Evolutionary conservation across 192 early-diverging fungal genomes (phyloP), one percentile per base, ranked within the genome.

Genomic region (Fimicolochytrium jonesii): DNA sequence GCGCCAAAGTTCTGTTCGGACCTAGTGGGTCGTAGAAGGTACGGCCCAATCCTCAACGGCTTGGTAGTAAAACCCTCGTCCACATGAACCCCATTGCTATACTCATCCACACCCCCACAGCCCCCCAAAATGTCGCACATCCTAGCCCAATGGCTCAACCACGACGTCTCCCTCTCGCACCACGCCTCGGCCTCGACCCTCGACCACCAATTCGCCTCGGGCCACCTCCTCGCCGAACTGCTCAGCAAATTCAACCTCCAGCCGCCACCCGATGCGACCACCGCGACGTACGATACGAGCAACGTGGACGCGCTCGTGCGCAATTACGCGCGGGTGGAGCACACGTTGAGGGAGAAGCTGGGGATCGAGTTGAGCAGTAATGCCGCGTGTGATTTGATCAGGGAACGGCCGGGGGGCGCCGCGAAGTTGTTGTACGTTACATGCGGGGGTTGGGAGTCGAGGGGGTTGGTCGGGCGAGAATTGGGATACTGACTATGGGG

Each of bases 311-410:
- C 69, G 13, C 35, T 67, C 2, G 56, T 82, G 26, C 67, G 60
- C 15, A 82, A 82, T 62, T 82, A 67, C 43, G 73, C 59, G 18
- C n/a, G 61, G 6, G 25, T 80, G 1, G 80, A 82, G 64, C 33
- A 41, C 5, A 63, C 64, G 15, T 64, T 82, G 34, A 33, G 73
- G 6, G 66, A 77, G 30, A 69, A 69, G 59, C 68, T 82, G n/a
- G 70, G 64, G 25, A 61, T 82, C 45, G 50, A 56, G n/a, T 35
- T 82, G 11, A 54, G 59, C 1, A 66, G 70, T 20, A 70, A 59
- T 42, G 34, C 33, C 7, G 75, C 72, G 2, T 70, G 65, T 46
- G 75, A 80, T 48, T 32, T 82, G 22, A 74, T 82, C 35, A 66
- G 53, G 10, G 71, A 39, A 11, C 75, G 69, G 53, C 65, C 61